Evolutionary conservation across 1,284 basidiomycete genomes (phyloP).

Genomic region (Cutaneotrichosporon sp.): DNA sequence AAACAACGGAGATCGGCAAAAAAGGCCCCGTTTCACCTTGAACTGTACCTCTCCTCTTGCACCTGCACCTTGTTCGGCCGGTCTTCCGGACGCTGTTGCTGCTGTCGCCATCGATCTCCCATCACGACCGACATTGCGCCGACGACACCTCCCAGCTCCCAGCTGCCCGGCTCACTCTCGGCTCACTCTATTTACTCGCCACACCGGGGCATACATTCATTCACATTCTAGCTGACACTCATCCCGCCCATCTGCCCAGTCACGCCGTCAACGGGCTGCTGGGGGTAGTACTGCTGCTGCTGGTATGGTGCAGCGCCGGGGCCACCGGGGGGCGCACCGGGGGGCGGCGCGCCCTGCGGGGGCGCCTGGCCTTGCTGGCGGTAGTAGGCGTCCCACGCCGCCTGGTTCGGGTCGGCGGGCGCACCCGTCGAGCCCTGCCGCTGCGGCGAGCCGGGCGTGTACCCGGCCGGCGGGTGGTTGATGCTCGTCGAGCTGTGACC

Average conservation of each 20-base stretch:
- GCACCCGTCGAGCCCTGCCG: slow-evolving; percentile 30
- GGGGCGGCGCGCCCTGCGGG: slow-evolving; percentile 16
- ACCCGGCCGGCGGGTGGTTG: slow-evolving; percentile 19
- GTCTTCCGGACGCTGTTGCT: too few relatives aligned
- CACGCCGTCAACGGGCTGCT: slow-evolving; percentile 21
- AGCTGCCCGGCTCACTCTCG: neutral
- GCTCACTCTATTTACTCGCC: too few relatives aligned
- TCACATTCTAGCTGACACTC: slow-evolving; percentile 27
- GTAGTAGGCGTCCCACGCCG: slow-evolving; percentile 54
- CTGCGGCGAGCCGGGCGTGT: slow-evolving; percentile 27
- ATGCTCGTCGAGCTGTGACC: slow-evolving; percentile 9
- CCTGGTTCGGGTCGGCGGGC: slow-evolving; percentile 36
- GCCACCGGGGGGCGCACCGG: slow-evolving; percentile 10
- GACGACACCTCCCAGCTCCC: too few relatives aligned
- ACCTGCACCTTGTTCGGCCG: neutral
- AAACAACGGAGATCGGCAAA: slow-evolving; percentile 5
- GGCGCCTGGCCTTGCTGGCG: slow-evolving; percentile 33
- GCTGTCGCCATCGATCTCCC: neutral
- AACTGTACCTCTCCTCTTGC: too few relatives aligned
- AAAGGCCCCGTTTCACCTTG: neutral
- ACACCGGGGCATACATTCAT: neutral
- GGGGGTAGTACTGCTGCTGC: slow-evolving; percentile 25
- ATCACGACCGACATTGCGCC: too few relatives aligned
- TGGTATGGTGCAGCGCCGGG: slow-evolving; percentile 8
- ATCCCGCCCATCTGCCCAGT: slow-evolving; percentile 39